These are phyloP conservation scores for Coprinopsis cinerea DNA, from an alignment of 768 basidiomycete genomes.

Conservation along the genomic window DNA sequence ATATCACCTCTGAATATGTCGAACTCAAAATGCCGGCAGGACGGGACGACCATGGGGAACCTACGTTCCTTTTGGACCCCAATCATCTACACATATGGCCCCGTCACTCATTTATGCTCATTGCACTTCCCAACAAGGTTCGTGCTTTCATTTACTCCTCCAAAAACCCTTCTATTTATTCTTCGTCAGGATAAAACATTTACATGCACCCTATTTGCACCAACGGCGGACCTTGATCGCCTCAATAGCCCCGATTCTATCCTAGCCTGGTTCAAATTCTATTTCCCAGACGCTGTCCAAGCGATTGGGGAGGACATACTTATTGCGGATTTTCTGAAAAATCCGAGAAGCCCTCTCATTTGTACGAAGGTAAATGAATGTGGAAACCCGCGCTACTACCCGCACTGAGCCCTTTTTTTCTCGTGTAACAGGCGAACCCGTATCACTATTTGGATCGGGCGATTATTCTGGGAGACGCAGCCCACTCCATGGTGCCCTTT, in stretches of 20 bases:
- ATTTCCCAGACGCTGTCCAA: slow-evolving; percentile 86
- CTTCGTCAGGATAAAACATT: slow-evolving; percentile 84
- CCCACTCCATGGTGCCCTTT: slow-evolving; percentile 98
- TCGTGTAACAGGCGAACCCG: slow-evolving; percentile 82
- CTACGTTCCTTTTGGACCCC: slow-evolving; percentile 81
- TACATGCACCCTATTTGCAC: slow-evolving; percentile 94
- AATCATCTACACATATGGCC: slow-evolving; percentile 99
- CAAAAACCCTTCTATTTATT: slow-evolving; percentile 14
- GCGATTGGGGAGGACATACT: slow-evolving; percentile 80
- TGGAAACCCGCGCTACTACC: slow-evolving; percentile 17
- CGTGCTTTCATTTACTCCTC: slow-evolving; percentile 18
- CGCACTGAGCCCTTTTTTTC: slow-evolving; percentile 16
- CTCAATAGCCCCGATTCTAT: slow-evolving; percentile 53
- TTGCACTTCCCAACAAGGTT: slow-evolving; percentile 96
- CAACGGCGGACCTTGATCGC: slow-evolving; percentile 67
- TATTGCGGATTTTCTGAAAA: slow-evolving; percentile 70
- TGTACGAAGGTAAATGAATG: slow-evolving; percentile 74
- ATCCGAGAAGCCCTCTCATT: slow-evolving; percentile 86
- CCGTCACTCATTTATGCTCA: slow-evolving; percentile 98
- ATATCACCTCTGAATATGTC: slow-evolving; percentile 93
- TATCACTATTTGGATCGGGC: slow-evolving; percentile 89
- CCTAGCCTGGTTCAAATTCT: slow-evolving; percentile 67
- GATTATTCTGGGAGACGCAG: slow-evolving; percentile 89
- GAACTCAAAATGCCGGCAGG: slow-evolving; percentile 94
- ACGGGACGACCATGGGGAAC: slow-evolving; percentile 48